Base-by-base conservation (phyloP, 768 basidiomycete genomes). In the Trametes elegans region DNA sequence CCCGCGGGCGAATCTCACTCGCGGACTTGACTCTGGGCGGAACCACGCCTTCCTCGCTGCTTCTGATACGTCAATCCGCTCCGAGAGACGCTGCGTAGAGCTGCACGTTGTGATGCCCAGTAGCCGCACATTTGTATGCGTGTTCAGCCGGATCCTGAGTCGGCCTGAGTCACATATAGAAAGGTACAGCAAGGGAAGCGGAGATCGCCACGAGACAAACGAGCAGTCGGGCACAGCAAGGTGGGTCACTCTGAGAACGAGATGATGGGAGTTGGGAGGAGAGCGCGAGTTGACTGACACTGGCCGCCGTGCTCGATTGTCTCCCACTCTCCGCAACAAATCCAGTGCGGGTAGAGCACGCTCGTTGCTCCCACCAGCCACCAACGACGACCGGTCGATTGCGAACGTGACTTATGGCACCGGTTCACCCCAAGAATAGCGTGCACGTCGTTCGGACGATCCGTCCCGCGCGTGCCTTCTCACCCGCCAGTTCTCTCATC, bases 391-490 rank as follows among this genome's bases (percentile, higher is more conserved):
- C 3, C 16, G 29, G 40, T 16, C 34, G 13, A 7, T 24, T 10
- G 41, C 18, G 18, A 48, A 34, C 40, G 35, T 46, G 55, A 31
- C 34, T 10, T n/a, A n/a, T n/a, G n/a, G n/a, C n/a, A n/a, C n/a
- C n/a, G n/a, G n/a, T n/a, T n/a, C n/a, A n/a, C n/a, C 43, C 42
- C 49, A 57, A 50, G 19, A 50, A 57, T 57, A 57, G 49, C 48
- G 38, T 41, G 39, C 48, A 49, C 41, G 18, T 46, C 29, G 18
- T 3, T 24, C 40, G 24, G 23, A 28, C 24, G 26, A 19, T 24
- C 23, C 46, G 31, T 40, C 16, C 14, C 18, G 47, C 13, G 31
- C 19, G 21, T 8, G 24, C 28, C 16, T 45, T 31, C 13, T 28
- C 26, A 5, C 24, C 18, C 11, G 16, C 38, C 40, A 19, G 29